Conservation (phyloP, 768 basidiomycete genomes). For the Boletus patriciae region DNA sequence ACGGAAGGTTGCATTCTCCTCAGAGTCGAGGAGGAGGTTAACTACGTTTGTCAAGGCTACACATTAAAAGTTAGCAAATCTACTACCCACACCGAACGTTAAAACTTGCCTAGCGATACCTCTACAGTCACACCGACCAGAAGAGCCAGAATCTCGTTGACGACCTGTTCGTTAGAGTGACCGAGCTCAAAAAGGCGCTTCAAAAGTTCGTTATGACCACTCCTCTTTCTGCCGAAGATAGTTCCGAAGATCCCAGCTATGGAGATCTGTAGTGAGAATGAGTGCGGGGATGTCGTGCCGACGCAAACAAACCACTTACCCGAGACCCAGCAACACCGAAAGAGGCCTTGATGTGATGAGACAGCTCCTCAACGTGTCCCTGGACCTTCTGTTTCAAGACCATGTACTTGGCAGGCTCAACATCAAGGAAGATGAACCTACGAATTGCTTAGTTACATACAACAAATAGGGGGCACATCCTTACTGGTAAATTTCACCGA, state of each 20-base stretch:
- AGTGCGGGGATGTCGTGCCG: neutral
- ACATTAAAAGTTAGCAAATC: neutral
- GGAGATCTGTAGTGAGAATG: conserved; percentile 25
- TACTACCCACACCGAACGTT: neutral
- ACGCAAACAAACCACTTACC: conserved; percentile 32
- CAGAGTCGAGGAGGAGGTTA: conserved; percentile 61
- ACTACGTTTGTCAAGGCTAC: conserved; percentile 65
- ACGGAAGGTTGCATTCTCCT: conserved; percentile 40
- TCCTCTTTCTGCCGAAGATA: conserved; percentile 49
- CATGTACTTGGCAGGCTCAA: conserved; percentile 60
- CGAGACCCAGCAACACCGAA: conserved; percentile 44
- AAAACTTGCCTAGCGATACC: conserved; percentile 58
- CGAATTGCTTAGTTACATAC: neutral
- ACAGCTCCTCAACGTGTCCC: conserved; percentile 52
- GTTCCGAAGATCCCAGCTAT: conserved; percentile 45
- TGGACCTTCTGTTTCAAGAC: conserved; percentile 52
- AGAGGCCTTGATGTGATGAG: conserved; percentile 54
- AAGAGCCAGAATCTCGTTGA: conserved; percentile 70
- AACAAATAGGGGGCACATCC: neutral
- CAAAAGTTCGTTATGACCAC: conserved; percentile 47
- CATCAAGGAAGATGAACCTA: conserved; percentile 77
- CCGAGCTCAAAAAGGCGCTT: conserved; percentile 58
- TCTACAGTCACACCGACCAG: conserved; percentile 69
- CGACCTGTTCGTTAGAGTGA: conserved; percentile 57
- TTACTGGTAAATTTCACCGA: conserved; percentile 71